Conservation (phyloP, 2,329 filamentous ascomycete species). For the Zymoseptoria crescenta region DNA sequence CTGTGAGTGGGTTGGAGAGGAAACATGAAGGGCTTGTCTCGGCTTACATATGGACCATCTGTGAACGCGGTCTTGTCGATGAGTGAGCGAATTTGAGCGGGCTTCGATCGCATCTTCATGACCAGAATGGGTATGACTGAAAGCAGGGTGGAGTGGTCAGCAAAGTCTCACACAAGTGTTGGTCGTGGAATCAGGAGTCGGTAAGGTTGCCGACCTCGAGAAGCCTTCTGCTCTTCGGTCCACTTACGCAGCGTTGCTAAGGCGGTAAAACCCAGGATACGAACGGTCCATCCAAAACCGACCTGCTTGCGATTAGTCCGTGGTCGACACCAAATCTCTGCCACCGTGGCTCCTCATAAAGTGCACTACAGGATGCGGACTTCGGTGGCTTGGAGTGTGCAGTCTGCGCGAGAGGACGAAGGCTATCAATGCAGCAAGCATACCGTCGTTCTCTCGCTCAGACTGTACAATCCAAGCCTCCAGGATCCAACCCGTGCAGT, state of each 20-base stretch:
- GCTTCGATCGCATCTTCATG: conserved; percentile 31
- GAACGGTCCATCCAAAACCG: conserved; percentile 26
- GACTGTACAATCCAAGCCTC: too few species aligned
- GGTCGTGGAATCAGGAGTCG: not conserved
- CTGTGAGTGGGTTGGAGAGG: not conserved
- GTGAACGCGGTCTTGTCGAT: conserved; percentile 35
- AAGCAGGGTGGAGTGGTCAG: not conserved
- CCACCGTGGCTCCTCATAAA: not conserved
- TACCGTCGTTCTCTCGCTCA: too few species aligned
- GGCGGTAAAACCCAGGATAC: conserved; percentile 29
- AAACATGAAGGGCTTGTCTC: not conserved
- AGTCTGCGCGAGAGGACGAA: too few species aligned
- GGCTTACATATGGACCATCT: conserved; percentile 30
- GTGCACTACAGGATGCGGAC: not conserved
- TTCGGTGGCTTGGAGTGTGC: too few species aligned
- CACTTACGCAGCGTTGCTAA: conserved; percentile 20
- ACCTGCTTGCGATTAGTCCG: conserved; percentile 6
- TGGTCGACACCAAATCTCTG: not conserved
- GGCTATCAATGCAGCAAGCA: too few species aligned
- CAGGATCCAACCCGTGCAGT: too few species aligned
- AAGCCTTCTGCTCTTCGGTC: not conserved
- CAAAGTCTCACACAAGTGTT: not conserved
- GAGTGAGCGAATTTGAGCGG: conserved; percentile 30
- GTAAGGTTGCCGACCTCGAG: too few species aligned
- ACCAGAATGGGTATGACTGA: conserved; percentile 23